Evolutionary conservation across 495 filamentous ascomycete species (phyloP), one percentile per base, ranked within the genome.

Genomic region (Niebla homalea): DNA sequence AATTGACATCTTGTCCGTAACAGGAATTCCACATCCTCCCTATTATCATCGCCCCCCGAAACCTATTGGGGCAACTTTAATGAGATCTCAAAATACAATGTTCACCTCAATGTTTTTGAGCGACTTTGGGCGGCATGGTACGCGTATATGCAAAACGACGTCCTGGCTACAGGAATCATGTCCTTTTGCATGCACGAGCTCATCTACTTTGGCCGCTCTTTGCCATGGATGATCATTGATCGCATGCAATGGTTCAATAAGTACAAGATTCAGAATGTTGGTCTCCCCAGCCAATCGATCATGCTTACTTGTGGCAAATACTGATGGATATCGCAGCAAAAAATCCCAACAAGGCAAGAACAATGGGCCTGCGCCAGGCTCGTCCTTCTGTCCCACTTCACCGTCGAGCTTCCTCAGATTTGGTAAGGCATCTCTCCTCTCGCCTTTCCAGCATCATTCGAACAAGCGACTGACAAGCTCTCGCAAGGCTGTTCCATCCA

Each of bases 71-170:
- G 72, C 48, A 84, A 89, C 57, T 93, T 88, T 67, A 80, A 93
- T 52, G 85, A 92, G 60, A 81, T 96, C 47, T 80, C 82, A 48
- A 82, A 85, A 57, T 84, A 86, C 73, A 93, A 92, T 75, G 72
- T 93, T 44, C 77, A 90, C 42, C 75, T 97, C 43, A 95, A 92
- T 66, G 67, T 85, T 44, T 71, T 80, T 57, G 90, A 97, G 70
- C 75, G 79, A 45, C 67, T 93, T 46, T 97, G 90, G 90, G 84
- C 86, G 21, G 87, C 90, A 62, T 86, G 90, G 90, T 97, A 97
- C 64, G 79, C 89, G n/a, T 97, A 83, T 78, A 94, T 97, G 87
- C 85, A 89, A 60, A 96, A 97, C 60, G 90, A 97, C 74, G 80
- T 84, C 42, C 81, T 97, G 35, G 90, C 90, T 44, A 97, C 90